phyloP scores from a whole-genome alignment of 345 rosid species.

The Psidium guajava region DNA sequence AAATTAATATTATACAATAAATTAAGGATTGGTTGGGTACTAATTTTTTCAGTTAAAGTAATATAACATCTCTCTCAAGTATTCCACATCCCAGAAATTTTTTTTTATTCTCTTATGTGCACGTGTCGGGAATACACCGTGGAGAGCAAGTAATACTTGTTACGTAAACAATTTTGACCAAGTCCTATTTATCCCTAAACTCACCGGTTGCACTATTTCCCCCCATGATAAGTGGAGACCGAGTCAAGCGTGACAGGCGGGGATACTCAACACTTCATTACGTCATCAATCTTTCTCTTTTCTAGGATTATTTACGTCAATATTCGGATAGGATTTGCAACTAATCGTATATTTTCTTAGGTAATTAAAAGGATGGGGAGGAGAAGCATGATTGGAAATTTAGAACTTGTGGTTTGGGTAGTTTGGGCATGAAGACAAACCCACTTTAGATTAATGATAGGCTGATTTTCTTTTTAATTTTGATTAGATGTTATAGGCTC shows the following conservation, averaged over 20 bases:
- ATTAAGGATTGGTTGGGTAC: not conserved
- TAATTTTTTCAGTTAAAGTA: not conserved
- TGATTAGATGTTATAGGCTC: too few species aligned
- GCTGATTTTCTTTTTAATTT: not conserved
- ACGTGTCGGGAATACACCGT: not conserved
- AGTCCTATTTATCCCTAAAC: not conserved
- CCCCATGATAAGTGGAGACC: not conserved
- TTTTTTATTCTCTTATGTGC: not conserved
- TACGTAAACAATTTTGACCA: not conserved
- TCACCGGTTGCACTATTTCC: not conserved
- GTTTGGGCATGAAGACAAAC: not conserved
- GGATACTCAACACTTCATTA: too few species aligned
- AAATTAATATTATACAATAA: not conserved
- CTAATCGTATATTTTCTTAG: not conserved
- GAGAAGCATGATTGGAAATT: too few species aligned
- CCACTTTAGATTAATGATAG: not conserved
- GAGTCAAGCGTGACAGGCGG: too few species aligned
- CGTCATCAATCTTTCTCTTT: not conserved
- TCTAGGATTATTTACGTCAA: not conserved
- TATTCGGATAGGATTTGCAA: not conserved
- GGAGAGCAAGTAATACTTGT: not conserved
- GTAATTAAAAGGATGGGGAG: not conserved
- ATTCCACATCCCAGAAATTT: not conserved
- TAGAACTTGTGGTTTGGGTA: not conserved
- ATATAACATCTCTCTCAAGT: not conserved